A percentile compares a stretch with the other conserved stretches of the same genome.
Conservation (phyloP, 192 early-diverging fungal genomes). For the Coemansia sp. region DNA sequence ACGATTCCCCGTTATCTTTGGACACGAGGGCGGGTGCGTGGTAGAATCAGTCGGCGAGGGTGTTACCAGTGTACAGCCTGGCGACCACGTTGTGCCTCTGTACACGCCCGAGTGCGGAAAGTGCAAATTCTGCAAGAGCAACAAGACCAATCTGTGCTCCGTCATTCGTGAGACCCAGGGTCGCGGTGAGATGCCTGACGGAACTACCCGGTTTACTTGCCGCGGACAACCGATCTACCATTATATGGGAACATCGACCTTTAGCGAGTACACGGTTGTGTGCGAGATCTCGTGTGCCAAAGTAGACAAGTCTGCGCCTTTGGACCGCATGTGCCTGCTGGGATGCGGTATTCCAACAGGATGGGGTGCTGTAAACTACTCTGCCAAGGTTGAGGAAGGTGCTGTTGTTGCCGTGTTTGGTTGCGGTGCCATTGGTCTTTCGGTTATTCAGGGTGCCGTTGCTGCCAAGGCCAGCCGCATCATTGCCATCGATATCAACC, state of each 20-base stretch:
- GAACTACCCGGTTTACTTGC: slow-evolving; percentile 87
- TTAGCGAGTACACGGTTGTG: slow-evolving; percentile 93
- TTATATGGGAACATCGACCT: slow-evolving; percentile 96
- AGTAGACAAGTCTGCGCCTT: slow-evolving; percentile 69
- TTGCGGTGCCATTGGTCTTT: slow-evolving; percentile 89
- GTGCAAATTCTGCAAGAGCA: slow-evolving; percentile 97
- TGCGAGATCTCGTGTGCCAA: slow-evolving; percentile 91
- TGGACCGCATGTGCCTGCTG: slow-evolving; percentile 87
- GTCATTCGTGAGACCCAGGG: slow-evolving; percentile 90
- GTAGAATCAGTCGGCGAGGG: slow-evolving; percentile 96
- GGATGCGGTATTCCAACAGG: slow-evolving; percentile 98
- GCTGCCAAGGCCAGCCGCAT: slow-evolving; percentile 67
- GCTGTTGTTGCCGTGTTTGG: slow-evolving; percentile 88
- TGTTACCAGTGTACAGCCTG: slow-evolving; percentile 82
- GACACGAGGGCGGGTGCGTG: slow-evolving; percentile 93
- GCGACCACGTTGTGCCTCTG: slow-evolving; percentile 97
- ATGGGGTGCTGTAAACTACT: slow-evolving; percentile 91
- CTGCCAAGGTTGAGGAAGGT: slow-evolving; percentile 84
- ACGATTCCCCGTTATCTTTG: slow-evolving; percentile 88
- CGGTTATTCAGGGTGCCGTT: slow-evolving; percentile 82
- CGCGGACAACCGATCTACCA: slow-evolving; percentile 86
- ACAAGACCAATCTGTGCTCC: slow-evolving; percentile 97
- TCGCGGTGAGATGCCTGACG: slow-evolving; percentile 93
- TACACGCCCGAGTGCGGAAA: slow-evolving; percentile 86
- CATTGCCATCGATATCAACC: slow-evolving; percentile 90